These are phyloP conservation scores for Alternaria consortialis DNA, from an alignment of 2,329 filamentous ascomycete species.

Conservation along the genomic window DNA sequence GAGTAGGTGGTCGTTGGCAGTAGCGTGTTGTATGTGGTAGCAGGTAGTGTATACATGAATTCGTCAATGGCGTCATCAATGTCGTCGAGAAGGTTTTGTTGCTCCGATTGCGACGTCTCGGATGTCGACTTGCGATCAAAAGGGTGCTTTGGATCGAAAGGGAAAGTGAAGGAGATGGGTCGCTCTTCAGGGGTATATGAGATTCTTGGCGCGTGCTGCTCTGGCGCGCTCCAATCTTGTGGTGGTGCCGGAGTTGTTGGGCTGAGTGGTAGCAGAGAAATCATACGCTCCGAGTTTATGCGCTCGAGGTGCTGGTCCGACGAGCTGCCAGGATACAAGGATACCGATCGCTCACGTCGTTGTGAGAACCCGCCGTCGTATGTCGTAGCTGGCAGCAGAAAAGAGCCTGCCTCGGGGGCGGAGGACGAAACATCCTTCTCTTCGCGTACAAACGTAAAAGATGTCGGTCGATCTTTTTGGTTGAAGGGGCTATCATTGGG, in stretches of 20 bases:
- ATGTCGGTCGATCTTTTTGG: slow-evolving; percentile 17
- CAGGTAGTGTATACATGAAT: slow-evolving; percentile 29
- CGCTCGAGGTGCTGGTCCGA: slow-evolving; percentile 1
- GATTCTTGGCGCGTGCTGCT: slow-evolving; percentile 9
- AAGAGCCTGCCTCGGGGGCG: slow-evolving; percentile 24
- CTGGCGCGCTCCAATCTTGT: background rate
- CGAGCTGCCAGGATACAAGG: slow-evolving; percentile 18
- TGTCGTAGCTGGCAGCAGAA: slow-evolving; percentile 34
- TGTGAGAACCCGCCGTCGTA: slow-evolving; percentile 27
- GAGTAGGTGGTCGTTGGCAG: slow-evolving; percentile 29
- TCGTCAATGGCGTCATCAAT: slow-evolving; percentile 41
- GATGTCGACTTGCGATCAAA: slow-evolving; percentile 27
- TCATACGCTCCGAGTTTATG: slow-evolving; percentile 4
- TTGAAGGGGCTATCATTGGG: slow-evolving; percentile 20
- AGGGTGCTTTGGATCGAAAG: slow-evolving; percentile 20
- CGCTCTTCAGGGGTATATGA: slow-evolving; percentile 25
- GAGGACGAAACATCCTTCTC: slow-evolving; percentile 20
- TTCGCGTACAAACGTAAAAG: slow-evolving; percentile 24
- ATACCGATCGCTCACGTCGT: slow-evolving; percentile 20
- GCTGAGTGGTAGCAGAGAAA: slow-evolving; percentile 17
- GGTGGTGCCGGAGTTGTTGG: slow-evolving; percentile 8
- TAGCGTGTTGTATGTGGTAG: slow-evolving; percentile 22
- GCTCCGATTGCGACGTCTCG: slow-evolving; percentile 14
- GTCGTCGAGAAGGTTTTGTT: slow-evolving; percentile 30
- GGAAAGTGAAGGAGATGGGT: slow-evolving; percentile 28